These are phyloP conservation scores for Suillus subaureus DNA, from an alignment of 768 basidiomycete genomes.

Conservation along the genomic window DNA sequence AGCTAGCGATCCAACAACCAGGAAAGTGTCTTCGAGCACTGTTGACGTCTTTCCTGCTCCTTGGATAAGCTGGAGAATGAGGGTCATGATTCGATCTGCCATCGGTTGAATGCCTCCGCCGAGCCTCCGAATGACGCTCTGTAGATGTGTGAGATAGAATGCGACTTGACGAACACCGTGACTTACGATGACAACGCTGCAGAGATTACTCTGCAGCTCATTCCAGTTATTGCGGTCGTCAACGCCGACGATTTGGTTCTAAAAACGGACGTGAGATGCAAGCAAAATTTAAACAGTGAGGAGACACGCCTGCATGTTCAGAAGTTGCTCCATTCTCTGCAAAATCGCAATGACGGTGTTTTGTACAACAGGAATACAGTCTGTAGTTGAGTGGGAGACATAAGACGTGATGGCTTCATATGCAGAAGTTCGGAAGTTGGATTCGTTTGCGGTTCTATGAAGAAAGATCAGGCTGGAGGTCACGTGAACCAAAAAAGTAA, in stretches of 20 bases:
- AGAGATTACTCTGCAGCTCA: constrained; percentile 94
- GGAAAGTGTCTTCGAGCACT: constrained; percentile 94
- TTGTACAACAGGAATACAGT: constrained; percentile 80
- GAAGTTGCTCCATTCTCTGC: constrained; percentile 86
- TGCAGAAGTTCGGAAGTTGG: constrained; percentile 92
- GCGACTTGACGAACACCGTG: neutral
- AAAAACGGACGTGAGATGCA: constrained; percentile 7
- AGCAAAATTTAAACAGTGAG: neutral
- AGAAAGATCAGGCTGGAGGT: constrained; percentile 16
- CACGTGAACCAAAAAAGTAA: neutral
- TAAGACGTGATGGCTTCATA: constrained; percentile 95
- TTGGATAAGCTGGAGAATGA: constrained; percentile 81
- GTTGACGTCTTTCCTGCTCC: constrained; percentile 92
- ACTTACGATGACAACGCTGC: constrained; percentile 84
- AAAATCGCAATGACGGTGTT: constrained; percentile 82
- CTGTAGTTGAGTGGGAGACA: constrained; percentile 76
- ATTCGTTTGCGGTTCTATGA: constrained; percentile 76
- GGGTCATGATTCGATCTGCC: constrained; percentile 94
- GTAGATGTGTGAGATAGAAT: constrained; percentile 14
- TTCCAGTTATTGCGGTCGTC: constrained; percentile 99
- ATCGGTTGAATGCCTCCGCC: constrained; percentile 81
- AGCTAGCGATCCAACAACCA: constrained; percentile 87
- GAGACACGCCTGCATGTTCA: constrained; percentile 72
- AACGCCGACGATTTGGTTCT: constrained; percentile 92
- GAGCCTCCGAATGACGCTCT: constrained; percentile 88